phyloP scores from a whole-genome alignment of 768 basidiomycete species.

The Pleurotus sapidus region DNA sequence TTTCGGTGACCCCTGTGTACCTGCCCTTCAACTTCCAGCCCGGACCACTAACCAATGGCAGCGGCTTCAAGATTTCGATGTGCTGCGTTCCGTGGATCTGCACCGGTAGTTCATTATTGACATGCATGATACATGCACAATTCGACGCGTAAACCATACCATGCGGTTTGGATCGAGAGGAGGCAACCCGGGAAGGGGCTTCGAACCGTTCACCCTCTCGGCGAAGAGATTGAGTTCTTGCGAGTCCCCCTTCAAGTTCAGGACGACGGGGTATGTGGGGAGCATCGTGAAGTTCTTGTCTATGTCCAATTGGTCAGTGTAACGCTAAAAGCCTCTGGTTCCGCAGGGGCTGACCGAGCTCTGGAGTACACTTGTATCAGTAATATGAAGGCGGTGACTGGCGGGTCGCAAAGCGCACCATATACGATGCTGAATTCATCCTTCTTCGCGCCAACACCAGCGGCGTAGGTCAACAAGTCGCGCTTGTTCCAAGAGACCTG shows the following conservation, averaged over 20 bases:
- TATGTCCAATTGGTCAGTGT: slow-evolving; percentile 17
- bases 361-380: slow-evolving; percentile 22
- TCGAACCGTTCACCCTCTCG: slow-evolving; percentile 36
- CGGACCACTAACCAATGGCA: slow-evolving; percentile 71
- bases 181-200: slow-evolving; percentile 64
- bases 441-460: slow-evolving; percentile 79
- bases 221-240: slow-evolving; percentile 72
- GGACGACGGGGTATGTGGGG: slow-evolving; percentile 84
- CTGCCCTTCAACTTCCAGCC: slow-evolving; percentile 76
- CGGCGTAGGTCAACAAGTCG: slow-evolving; percentile 76
- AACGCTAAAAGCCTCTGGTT: not conserved
- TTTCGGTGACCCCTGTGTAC: slow-evolving; percentile 73
- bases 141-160: slow-evolving; percentile 35
- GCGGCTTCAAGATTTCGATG: slow-evolving; percentile 75
- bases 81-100: slow-evolving; percentile 80
- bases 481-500: slow-evolving; percentile 85
- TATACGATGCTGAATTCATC: slow-evolving; percentile 71
- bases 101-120: not conserved
- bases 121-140: not conserved
- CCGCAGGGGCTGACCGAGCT: slow-evolving; percentile 43
- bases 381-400: not conserved
- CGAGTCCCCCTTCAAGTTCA: slow-evolving; percentile 66
- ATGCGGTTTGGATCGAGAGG: slow-evolving; percentile 65
- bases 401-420: slow-evolving; percentile 38
- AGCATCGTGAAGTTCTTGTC: slow-evolving; percentile 72